Evolutionary conservation across 2,329 filamentous ascomycete species (phyloP).

Genomic region (Colletotrichum magnum): DNA sequence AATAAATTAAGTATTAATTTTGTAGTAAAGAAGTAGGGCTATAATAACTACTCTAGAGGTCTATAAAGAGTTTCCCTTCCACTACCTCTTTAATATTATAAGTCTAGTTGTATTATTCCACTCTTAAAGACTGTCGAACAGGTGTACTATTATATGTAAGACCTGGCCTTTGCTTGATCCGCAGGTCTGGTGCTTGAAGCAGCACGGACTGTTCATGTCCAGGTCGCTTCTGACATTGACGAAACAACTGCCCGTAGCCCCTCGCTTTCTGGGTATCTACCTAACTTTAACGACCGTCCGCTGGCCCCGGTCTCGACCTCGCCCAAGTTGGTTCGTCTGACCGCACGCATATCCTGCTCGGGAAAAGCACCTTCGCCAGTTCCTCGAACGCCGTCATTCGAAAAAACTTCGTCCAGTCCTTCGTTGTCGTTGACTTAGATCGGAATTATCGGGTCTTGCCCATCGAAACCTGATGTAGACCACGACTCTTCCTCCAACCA

Average conservation of each 20-base stretch:
- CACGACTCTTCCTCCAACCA: not conserved
- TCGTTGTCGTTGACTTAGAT: not conserved
- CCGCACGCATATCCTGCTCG: conserved; percentile 18
- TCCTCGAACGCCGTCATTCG: conserved; percentile 29
- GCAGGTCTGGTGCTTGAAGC: conserved; percentile 19
- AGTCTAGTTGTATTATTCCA: not conserved
- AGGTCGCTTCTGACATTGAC: conserved; percentile 25
- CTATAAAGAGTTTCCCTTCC: not conserved
- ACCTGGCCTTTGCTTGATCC: conserved; percentile 11
- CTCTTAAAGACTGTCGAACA: not conserved
- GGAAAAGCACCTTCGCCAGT: conserved; percentile 20
- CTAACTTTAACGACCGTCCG: conserved; percentile 21
- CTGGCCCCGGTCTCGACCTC: conserved; percentile 34
- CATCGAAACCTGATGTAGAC: not conserved
- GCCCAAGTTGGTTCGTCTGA: conserved; percentile 32
- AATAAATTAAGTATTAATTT: not conserved
- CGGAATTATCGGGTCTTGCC: not conserved
- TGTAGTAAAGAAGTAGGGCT: not conserved
- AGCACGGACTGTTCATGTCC: conserved; percentile 32
- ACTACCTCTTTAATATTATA: too few relatives aligned
- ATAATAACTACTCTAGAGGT: not conserved
- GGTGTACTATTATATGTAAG: not conserved
- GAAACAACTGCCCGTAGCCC: conserved; percentile 17
- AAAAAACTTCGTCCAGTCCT: not conserved
- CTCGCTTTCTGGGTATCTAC: conserved; percentile 21